Percentiles rank a stretch among this genome's conserved stretches.
phyloP scores from a whole-genome alignment of 2,329 filamentous ascomycete genomes.

The Beauveria asiatica region DNA sequence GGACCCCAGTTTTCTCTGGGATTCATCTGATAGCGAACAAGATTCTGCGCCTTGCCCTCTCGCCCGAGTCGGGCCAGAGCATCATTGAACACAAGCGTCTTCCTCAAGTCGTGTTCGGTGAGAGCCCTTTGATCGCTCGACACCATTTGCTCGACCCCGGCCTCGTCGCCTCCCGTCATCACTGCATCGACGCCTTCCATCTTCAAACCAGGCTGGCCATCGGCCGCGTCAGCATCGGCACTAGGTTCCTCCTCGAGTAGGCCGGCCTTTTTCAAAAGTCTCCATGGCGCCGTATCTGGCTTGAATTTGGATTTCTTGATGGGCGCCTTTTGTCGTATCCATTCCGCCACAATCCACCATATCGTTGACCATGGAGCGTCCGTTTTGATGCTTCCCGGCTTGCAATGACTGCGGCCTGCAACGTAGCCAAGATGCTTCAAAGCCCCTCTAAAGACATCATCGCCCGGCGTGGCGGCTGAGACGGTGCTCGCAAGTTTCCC shows the following conservation, averaged over 20 bases:
- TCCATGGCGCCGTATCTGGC: conserved; percentile 61
- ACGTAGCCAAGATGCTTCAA: conserved; percentile 72
- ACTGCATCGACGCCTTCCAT: conserved; percentile 30
- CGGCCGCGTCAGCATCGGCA: conserved; percentile 13
- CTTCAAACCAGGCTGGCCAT: conserved; percentile 22
- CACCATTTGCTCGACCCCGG: conserved; percentile 12
- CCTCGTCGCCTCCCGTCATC: conserved; percentile 11
- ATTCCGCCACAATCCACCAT: conserved; percentile 91
- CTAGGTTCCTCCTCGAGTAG: conserved; percentile 28
- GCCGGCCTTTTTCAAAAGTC: conserved; percentile 46
- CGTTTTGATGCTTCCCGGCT: conserved; percentile 84
- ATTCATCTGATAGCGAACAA: conserved; percentile 84
- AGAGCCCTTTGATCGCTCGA: conserved; percentile 16
- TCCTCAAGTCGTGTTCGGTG: conserved; percentile 36
- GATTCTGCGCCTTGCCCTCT: conserved; percentile 55
- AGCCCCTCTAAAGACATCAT: conserved; percentile 72
- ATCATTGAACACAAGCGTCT: conserved; percentile 68
- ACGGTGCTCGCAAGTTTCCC: conserved; percentile 66
- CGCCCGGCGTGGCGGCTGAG: conserved; percentile 71
- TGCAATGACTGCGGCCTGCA: conserved; percentile 79
- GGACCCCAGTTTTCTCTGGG: conserved; percentile 93
- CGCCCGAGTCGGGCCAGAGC: conserved; percentile 65
- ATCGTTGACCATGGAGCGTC: conserved; percentile 84
- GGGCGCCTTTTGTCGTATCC: conserved; percentile 72
- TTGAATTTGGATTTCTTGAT: conserved; percentile 66